Evolutionary conservation across 2,329 filamentous ascomycete species (phyloP), one percentile per base, ranked within the genome.

Genomic region (Pseudocercospora macadamiae): DNA sequence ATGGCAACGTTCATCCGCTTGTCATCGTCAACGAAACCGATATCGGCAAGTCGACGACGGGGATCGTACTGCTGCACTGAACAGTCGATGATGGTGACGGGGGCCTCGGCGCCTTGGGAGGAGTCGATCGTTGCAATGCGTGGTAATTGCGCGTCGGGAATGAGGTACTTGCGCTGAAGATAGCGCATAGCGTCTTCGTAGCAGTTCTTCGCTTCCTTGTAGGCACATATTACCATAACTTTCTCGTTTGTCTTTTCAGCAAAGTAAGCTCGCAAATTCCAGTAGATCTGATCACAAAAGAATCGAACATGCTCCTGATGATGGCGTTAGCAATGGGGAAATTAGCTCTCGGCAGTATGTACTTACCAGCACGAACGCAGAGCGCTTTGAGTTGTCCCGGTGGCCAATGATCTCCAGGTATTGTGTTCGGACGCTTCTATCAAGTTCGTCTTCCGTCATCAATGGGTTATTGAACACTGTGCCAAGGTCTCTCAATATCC

Each of bases 221-320:
- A 66, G 26, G 62, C 64, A 12, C 51, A 51, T 25, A 66, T 63
- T 34, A 66, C 42, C 34, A 64, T 57, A 16, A 64, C 59, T 10
- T 65, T 51, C 12, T 60, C 55, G 16, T 60, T 30, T 19, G 47
- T 51, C 10, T 39, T 51, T 2, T 30, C 16, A 4, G 28, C 21
- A 23, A 60, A 66, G 55, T 63, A 61, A 5, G 44, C 44, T 5
- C 56, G 48, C 19, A 66, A 39, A 3, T 32, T 37, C 25, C 59
- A 61, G 30, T 60, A 63, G 28, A 66, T 60, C 16, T 56, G 37
- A 36, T 62, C 52, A 55, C 65, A 66, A 57, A 66, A 65, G 30
- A 58, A 51, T 21, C 59, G 37, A 5, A 62, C 52, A 51, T 66
- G 63, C 42, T 63, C 60, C 42, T 47, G 16, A 1, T 4, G 21